Evolutionary conservation across 768 basidiomycete species (phyloP), one percentile per base, ranked within the genome.

Genomic region (Russula sp.): DNA sequence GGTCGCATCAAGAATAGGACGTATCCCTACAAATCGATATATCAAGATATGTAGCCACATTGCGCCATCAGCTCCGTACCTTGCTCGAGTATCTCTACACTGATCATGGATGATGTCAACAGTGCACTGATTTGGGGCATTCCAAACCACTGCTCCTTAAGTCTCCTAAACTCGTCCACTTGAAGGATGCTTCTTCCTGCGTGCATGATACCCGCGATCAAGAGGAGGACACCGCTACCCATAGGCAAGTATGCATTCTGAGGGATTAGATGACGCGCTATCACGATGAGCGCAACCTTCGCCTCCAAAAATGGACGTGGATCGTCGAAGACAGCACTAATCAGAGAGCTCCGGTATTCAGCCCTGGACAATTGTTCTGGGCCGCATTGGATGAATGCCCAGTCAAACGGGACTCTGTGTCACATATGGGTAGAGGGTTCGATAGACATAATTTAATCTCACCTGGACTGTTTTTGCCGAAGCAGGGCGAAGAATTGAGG

Each of bases 351-450:
- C 39, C 63, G 60, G 25, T 57, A 57, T 64, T 63, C 60, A 4
- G 22, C 29, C 32, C 46, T 8, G 11, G 41, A 56, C 34, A 64
- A 39, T 29, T 60, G 49, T 14, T 60, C 59, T 25, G 47, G 52
- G 2, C 59, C 59, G 52, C 42, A 64, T 16, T 64, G 63, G 22
- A 62, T 11, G 22, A 64, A 61, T 35, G 48, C 36, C 59, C 63
- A 64, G 25, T 54, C 53, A 22, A 64, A 64, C 16, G 63, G 54
- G 25, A 56, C 45, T 18, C 63, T 64, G 22, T 45, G 8, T 41
- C 32, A 49, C 7, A 34, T n/a, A 56, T 46, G 7, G 29, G 36
- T 48, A 25, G 20, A 46, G 14, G 10, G 5, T 25, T 18, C 34
- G 11, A 51, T 54, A 62, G 29, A 47, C 11, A 42, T 18, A 6